A percentile compares a stretch with the other conserved stretches of the same genome.
Evolutionary conservation across 2,329 filamentous ascomycete species (phyloP).

Genomic region (Fusarium hostae): DNA sequence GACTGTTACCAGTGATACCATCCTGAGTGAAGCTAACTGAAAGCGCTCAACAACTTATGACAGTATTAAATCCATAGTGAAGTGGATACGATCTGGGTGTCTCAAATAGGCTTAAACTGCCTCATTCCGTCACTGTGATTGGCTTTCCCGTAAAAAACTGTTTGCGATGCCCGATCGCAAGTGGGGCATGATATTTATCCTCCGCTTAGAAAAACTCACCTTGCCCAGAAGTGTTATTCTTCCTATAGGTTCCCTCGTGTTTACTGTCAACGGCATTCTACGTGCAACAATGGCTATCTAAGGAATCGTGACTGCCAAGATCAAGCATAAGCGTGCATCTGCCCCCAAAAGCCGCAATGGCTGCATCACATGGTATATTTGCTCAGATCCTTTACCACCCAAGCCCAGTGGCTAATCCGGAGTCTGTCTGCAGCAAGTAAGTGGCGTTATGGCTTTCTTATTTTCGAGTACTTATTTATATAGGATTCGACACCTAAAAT

Average conservation of each 20-base stretch:
- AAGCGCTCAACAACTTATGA: too few species aligned
- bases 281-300: neutral
- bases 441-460: neutral
- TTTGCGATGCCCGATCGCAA: neutral
- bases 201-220: neutral
- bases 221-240: neutral
- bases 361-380: conserved; percentile 1
- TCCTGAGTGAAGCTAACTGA: too few species aligned
- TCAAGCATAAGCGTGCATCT: neutral
- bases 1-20: too few species aligned
- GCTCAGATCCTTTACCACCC: neutral
- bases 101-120: neutral
- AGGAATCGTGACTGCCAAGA: neutral
- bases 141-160: neutral
- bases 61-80: too few species aligned
- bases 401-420: neutral
- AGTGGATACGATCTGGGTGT: too few species aligned
- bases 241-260: neutral
- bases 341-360: neutral
- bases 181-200: rapidly evolving
- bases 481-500: neutral
- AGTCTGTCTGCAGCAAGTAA: neutral
- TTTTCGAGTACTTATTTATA: neutral
- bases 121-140: rapidly evolving
- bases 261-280: neutral